A percentile compares a stretch with the other conserved stretches of the same genome.
Conservation (phyloP, 1,139 yeast species). For the Chernovozyma sophiae-reginae region DNA sequence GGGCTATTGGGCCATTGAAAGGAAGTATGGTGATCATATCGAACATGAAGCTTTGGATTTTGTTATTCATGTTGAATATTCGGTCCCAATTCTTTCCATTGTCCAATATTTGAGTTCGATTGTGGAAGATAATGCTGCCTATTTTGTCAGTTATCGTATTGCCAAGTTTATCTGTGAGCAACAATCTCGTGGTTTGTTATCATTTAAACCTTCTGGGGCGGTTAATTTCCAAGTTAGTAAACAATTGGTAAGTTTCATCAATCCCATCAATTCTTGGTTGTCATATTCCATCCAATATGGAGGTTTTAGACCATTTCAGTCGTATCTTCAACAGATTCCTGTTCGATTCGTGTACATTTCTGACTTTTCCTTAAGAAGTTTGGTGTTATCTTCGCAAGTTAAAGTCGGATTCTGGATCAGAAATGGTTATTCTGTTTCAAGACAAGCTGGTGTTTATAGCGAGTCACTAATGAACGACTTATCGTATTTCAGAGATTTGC, state of each 20-base stretch:
- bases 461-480: constrained; percentile 33
- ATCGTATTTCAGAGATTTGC: constrained; percentile 46
- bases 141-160: constrained; percentile 16
- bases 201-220: constrained; percentile 24
- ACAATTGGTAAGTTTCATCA: constrained; percentile 50
- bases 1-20: constrained; percentile 49
- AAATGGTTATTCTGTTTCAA: constrained; percentile 58
- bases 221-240: constrained; percentile 44
- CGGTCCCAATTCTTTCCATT: constrained; percentile 44
- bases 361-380: constrained; percentile 55
- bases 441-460: constrained; percentile 40
- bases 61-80: constrained; percentile 44
- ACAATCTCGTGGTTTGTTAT: constrained; percentile 13
- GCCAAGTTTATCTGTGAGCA: constrained; percentile 5
- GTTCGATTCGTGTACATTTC: constrained; percentile 37
- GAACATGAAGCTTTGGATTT: constrained; percentile 50
- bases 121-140: constrained; percentile 27
- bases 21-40: constrained; percentile 70
- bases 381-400: constrained; percentile 69
- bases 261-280: constrained; percentile 56
- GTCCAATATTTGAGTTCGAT: constrained; percentile 22
- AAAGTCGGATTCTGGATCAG: constrained; percentile 64
- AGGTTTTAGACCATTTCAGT: constrained; percentile 17
- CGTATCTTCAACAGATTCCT: constrained; percentile 1
- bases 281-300: constrained; percentile 37